phyloP scores from a whole-genome alignment of 805 yeast genomes.

The Isabelozyma heimii region DNA sequence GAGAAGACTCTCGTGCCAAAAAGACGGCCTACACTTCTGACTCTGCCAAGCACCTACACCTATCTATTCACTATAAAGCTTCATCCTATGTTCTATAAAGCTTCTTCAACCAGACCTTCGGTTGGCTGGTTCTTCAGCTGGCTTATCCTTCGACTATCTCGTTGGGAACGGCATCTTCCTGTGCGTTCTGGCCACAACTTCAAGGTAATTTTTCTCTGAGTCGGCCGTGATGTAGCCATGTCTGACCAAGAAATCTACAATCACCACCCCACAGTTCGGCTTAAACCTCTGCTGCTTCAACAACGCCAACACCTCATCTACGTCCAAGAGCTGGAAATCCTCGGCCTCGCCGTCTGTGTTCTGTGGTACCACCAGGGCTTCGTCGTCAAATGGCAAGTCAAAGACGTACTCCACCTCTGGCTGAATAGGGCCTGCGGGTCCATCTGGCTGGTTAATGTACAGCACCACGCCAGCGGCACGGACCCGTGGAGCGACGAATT shows the following conservation, averaged over 20 bases:
- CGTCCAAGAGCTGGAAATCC: constrained; percentile 60
- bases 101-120: too few relatives aligned
- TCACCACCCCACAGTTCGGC: constrained; percentile 81
- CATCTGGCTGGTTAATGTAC: constrained; percentile 48
- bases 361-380: constrained; percentile 40
- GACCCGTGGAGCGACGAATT: constrained; percentile 45
- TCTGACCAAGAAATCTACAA: constrained; percentile 83
- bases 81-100: too few relatives aligned
- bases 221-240: constrained; percentile 71
- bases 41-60: too few relatives aligned
- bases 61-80: too few relatives aligned
- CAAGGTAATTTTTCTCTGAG: constrained; percentile 63
- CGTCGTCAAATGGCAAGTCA: constrained; percentile 59
- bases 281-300: constrained; percentile 67
- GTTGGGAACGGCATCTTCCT: constrained; percentile 69
- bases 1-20: too few relatives aligned
- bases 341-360: constrained; percentile 61
- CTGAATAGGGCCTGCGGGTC: constrained; percentile 59
- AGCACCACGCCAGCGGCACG: constrained; percentile 63
- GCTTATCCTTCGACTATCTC: too few relatives aligned
- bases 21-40: too few relatives aligned
- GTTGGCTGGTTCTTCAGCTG: too few relatives aligned
- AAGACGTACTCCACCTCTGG: constrained; percentile 86
- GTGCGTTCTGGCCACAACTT: constrained; percentile 60
- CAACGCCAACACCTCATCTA: constrained; percentile 54